These are phyloP conservation scores for Taphrina betulina DNA, from an alignment of 1,139 yeast species.

Conservation along the genomic window DNA sequence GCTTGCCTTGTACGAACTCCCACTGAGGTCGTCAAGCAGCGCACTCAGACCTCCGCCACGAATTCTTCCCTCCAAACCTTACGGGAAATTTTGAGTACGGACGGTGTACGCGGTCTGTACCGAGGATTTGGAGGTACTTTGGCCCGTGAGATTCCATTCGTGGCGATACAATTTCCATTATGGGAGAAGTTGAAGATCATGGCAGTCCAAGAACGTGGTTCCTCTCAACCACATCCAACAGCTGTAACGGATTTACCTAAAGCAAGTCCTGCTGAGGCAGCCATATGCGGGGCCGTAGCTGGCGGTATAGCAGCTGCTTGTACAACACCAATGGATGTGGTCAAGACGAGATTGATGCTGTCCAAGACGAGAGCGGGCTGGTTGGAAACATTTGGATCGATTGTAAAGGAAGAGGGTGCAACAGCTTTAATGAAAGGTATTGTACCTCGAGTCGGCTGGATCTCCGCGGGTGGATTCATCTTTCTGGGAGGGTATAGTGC, in stretches of 20 bases:
- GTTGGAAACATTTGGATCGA: conserved; percentile 49
- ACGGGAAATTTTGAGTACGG: conserved; percentile 57
- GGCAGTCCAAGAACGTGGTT: conserved; percentile 43
- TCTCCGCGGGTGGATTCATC: conserved; percentile 96
- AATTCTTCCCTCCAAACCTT: conserved; percentile 67
- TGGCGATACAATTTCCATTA: conserved; percentile 89
- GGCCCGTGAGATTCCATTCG: conserved; percentile 92
- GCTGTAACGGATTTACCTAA: conserved; percentile 45
- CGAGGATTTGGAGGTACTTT: conserved; percentile 93
- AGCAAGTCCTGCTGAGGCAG: conserved; percentile 72
- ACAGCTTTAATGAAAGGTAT: conserved; percentile 73
- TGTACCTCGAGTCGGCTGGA: conserved; percentile 96
- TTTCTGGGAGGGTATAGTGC: conserved; percentile 91
- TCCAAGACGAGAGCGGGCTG: conserved; percentile 53
- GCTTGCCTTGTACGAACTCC: conserved; percentile 96
- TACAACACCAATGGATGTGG: conserved; percentile 90
- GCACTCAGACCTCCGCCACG: conserved; percentile 72
- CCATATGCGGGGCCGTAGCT: conserved; percentile 88
- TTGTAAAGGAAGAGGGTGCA: conserved; percentile 65
- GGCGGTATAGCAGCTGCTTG: conserved; percentile 93
- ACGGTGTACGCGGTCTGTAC: conserved; percentile 74
- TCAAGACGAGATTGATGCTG: conserved; percentile 89
- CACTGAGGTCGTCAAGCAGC: conserved; percentile 91
- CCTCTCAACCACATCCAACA: conserved; percentile 36
- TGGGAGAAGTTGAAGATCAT: conserved; percentile 77